These are phyloP conservation scores for Barnettozyma wickerhamii DNA, from an alignment of 805 yeast species.

Conservation along the genomic window DNA sequence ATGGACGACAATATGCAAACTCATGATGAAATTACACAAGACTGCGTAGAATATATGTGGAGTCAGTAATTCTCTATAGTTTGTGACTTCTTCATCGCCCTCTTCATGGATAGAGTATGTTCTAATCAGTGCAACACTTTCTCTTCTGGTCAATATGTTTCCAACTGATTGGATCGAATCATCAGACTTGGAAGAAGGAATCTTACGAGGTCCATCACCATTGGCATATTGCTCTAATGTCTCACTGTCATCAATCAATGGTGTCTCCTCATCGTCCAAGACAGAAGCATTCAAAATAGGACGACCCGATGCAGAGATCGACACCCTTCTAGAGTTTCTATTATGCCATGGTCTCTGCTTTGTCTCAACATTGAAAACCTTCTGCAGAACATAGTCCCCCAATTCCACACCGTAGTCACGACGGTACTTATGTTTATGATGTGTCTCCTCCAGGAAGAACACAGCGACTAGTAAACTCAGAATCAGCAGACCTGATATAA, in stretches of 20 bases:
- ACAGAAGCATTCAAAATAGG: not conserved
- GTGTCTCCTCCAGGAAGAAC: slow-evolving; percentile 52
- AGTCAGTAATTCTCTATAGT: slow-evolving; percentile 25
- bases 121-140: slow-evolving; percentile 29
- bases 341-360: slow-evolving; percentile 27
- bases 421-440: slow-evolving; percentile 32
- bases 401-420: slow-evolving; percentile 42
- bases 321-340: not conserved
- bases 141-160: slow-evolving; percentile 27
- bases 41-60: slow-evolving; percentile 32
- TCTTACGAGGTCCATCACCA: not conserved
- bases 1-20: slow-evolving; percentile 46
- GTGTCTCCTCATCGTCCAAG: slow-evolving; percentile 12
- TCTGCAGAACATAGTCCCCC: slow-evolving; percentile 34
- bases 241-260: slow-evolving; percentile 14
- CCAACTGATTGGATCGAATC: slow-evolving; percentile 27
- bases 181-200: slow-evolving; percentile 3
- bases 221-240: not conserved
- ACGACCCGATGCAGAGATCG: not conserved
- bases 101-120: slow-evolving; percentile 29
- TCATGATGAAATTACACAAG: slow-evolving; percentile 36
- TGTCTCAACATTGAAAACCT: slow-evolving; percentile 18
- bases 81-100: slow-evolving; percentile 22
- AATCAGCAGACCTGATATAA: slow-evolving; percentile 35
- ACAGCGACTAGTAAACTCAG: slow-evolving; percentile 35